Base-by-base conservation (phyloP, 495 filamentous ascomycete genomes). In the Cercophora scortea region DNA sequence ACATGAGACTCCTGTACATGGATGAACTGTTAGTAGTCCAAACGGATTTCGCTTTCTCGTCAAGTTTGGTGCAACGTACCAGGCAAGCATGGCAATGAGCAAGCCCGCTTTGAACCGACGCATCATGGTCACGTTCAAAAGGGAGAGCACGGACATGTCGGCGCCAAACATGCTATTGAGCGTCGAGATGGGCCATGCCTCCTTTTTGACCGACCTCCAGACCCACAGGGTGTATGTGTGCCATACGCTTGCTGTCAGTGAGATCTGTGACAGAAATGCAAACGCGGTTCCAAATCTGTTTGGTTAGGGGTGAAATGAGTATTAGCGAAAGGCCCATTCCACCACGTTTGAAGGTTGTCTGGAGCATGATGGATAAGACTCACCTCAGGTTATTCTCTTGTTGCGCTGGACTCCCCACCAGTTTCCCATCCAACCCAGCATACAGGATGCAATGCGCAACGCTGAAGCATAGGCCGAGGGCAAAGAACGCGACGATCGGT, bases 81-180 rank as follows among this genome's bases (percentile, higher is more conserved):
- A 53, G 10, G 44, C 51, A 42, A 47, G 47, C 34, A 53, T n/a
- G 10, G 42, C 51, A 39, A 53, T 53, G 17, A 42, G 16, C 11
- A 40, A 53, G 12, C 51, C 51, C 15, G 42, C 42, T 16, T 8
- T 45, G 25, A 47, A 53, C 2, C 13, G 47, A 11, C 16, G 32
- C 11, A 42, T 10, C 17, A 53, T 47, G 16, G 18, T 18, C n/a
- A 15, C 6, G 18, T 53, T 53, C 11, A 42, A 16, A n/a, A 47
- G 41, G 4, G 42, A 48, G 16, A 53, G 13, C 7, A 53, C 19
- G 2, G 51, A 53, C 2, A 13, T 19, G 9, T 53, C 42, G 17
- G 45, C 51, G 18, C 44, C 44, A n/a, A 53, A 53, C 8, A 53
- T 53, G 32, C 41, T 38, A 17, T 53, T 53, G 44, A 53, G 51